Evolutionary conservation across 1,284 basidiomycete genomes (phyloP), one percentile per base, ranked within the genome.

Genomic region (Rhodotorula sp.): DNA sequence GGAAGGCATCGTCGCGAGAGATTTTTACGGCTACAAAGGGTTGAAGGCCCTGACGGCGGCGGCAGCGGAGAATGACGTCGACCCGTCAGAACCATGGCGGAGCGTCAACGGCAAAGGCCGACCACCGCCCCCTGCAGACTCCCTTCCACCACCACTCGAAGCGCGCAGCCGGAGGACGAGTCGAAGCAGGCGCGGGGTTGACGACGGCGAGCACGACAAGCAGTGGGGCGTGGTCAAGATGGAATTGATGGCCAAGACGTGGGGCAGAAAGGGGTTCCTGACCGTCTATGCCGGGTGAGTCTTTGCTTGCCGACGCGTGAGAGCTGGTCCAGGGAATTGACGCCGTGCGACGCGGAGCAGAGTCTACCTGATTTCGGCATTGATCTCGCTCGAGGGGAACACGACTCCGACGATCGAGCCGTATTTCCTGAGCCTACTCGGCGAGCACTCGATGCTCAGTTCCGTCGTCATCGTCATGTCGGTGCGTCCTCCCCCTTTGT

Each of bases 331-430:
- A n/a, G 28, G 28, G 2, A 28, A 28, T 3, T 28, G 28, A 28
- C 28, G 28, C 28, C 28, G 28, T 28, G 28, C n/a, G n/a, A n/a
- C n/a, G n/a, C n/a, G n/a, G n/a, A n/a, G n/a, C 59, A 72, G 73
- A 3, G 64, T 76, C 55, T 74, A 76, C 62, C 64, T 77, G 47
- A 67, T 78, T 28, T 74, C 75, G 61, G 62, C 71, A 6, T 61
- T 78, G 28, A 76, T 72, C 3, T 76, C 76, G 19, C 73, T 78
- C 52, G 78, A 78, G 28, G 70, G 74, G 15, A 79, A 78, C 59
- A 77, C 75, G 18, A 77, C 76, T 6, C 76, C 78, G 49, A 74
- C 77, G 15, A 68, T 80, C 54, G 79, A 80, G 66, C 79, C 79
- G 2, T 80, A 79, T 69, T 78, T 79, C 65, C 74, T 80, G 31